Evolutionary conservation across 352 stramenopile species (phyloP).

Genomic region (Phytopythium vexans): DNA sequence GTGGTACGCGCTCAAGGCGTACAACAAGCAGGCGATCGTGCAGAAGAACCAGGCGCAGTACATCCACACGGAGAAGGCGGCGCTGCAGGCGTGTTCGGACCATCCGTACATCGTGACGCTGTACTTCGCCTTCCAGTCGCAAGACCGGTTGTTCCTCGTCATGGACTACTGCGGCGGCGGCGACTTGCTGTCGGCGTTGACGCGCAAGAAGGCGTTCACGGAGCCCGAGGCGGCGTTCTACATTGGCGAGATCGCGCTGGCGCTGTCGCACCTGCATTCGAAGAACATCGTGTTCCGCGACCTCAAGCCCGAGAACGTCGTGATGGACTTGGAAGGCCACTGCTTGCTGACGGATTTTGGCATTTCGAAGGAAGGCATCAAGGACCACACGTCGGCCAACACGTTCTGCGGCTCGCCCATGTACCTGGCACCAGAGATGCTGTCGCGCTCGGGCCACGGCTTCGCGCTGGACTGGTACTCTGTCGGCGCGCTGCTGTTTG

Average conservation of each 20-base stretch:
- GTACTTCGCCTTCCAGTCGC: constrained; percentile 83
- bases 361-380: constrained; percentile 86
- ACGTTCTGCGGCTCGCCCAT: constrained; percentile 86
- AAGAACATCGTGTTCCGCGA: constrained; percentile 89
- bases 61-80: constrained; percentile 83
- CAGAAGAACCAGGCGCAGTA: constrained; percentile 89
- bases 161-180: constrained; percentile 87
- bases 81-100: constrained; percentile 78
- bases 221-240: constrained; percentile 81
- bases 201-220: constrained; percentile 75
- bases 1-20: constrained; percentile 84
- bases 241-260: constrained; percentile 80
- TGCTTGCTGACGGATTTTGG: constrained; percentile 83
- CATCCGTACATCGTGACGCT: constrained; percentile 86
- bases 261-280: constrained; percentile 79
- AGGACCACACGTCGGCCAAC: constrained; percentile 82
- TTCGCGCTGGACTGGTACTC: constrained; percentile 87
- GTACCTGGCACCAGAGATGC: constrained; percentile 84
- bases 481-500: constrained; percentile 73
- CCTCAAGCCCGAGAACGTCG: constrained; percentile 84
- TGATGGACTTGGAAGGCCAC: constrained; percentile 84
- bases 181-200: constrained; percentile 73
- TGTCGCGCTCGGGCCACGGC: constrained; percentile 73
- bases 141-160: constrained; percentile 80
- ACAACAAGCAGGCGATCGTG: constrained; percentile 88